Base-by-base conservation (phyloP, 1,284 basidiomycete species). In the Boletus holoroseus region DNA sequence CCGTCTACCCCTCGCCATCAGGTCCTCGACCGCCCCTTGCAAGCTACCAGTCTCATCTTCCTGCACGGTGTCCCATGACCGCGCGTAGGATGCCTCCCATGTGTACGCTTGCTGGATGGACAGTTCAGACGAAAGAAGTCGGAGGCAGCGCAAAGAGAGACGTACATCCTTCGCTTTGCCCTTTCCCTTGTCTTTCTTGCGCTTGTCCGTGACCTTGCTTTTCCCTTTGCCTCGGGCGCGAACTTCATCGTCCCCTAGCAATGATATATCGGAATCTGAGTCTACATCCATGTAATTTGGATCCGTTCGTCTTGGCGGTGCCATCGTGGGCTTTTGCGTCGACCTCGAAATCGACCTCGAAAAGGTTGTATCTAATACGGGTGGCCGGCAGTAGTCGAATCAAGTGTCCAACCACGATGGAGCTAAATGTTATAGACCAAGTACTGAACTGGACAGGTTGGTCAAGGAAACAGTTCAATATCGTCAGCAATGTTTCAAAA, bases 41-140 rank as follows among this genome's bases (percentile, higher is more conserved):
- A 99, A 69, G 59, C 91, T 95, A 1, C 95, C 95, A 0, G 79
- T 79, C 62, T 94, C 95, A 68, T 99, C 95, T 69, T 99, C 96
- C 63, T 93, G 88, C 0, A 99, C 92, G 2, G 87, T 89, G 61
- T 99, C 96, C 95, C 95, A 99, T 43, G 90, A 91, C 39, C 94
- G 85, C 44, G 91, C 86, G 67, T 94, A 97, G 7, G 89, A 87
- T 1, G 89, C 94, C 68, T 98, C 95, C 95, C 95, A 98, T 27
- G 93, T 91, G 62, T 94, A 94, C 1, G 83, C 77, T 79, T 82
- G 82, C 83, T 88, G 61, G 24, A 53, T 22, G 30, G 34, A 56
- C 22, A 32, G 22, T 18, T 51, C 22, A 47, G 45, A 47, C 13
- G 37, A 34, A 38, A 7, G 36, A 39, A 6, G 37, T 13, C 18